Base-by-base conservation (phyloP, 306 rosid genomes). In the Rosa chinensis region DNA sequence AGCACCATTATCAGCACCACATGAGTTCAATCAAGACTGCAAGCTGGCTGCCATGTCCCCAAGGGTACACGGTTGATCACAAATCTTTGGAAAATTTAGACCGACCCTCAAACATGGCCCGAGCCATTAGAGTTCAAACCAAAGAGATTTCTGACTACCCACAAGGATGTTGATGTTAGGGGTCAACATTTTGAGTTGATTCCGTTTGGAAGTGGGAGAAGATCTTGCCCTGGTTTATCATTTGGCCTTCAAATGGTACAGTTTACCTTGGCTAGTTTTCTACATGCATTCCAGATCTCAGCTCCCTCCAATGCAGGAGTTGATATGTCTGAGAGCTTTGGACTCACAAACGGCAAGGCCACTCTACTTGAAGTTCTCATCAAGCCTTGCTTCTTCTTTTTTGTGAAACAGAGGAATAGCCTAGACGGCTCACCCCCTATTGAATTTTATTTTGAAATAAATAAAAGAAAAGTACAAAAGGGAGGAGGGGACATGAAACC, bases 11-110 rank as follows among this genome's bases (percentile, higher is more conserved):
- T 61, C 14, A 39, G 10, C 67, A 0, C 88, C 87, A 0, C 94
- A 72, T 3, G 82, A 78, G 52, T 85, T 82, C 44, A 72, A 12
- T 3, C 67, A 87, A 58, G 94, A 93, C 0, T 89, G 92, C 56
- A 76, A 1, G 91, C 80, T 3, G 96, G 94, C 6, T 84, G 76
- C 35, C 72, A 78, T 42, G 77, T 55, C 20, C 61, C 25, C 61
- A 55, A 55, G 25, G 61, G 61, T 4, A 55, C 61, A 10, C 61
- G 61, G 18, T 39, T 81, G 17, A 55, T 76, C 55, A 58, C 66
- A 9, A 81, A 81, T 71, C 2, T 75, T 1, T 81, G 77, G 77
- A 81, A 59, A 72, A 21, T 81, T 8, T 80, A 81, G 10, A 75
- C 72, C 4, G 84, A 76, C 39, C 77, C 73, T n/a, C 11, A 20